These are phyloP conservation scores for Phanerochaete carnosa DNA, from an alignment of 768 basidiomycete species.

Conservation along the genomic window DNA sequence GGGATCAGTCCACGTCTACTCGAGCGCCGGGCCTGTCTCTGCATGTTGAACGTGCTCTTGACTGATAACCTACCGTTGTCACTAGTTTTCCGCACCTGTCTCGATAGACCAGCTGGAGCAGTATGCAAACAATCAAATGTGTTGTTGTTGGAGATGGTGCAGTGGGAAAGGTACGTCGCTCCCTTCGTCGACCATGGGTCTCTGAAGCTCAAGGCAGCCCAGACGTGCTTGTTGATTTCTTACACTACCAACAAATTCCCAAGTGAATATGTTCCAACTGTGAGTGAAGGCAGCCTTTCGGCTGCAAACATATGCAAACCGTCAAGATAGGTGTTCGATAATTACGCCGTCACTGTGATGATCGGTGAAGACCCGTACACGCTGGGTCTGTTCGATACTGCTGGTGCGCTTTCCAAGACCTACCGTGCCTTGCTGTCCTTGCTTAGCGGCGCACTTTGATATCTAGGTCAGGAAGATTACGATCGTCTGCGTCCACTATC, in stretches of 20 bases:
- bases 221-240: conserved; percentile 96
- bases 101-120: conserved; percentile 20
- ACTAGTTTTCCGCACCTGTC: conserved; percentile 2
- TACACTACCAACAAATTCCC: conserved; percentile 99
- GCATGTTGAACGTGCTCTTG: conserved; percentile 5
- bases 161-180: conserved; percentile 83
- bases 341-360: conserved; percentile 99
- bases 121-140: conserved; percentile 97
- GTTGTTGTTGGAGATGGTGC: conserved; percentile 98
- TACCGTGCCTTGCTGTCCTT: conserved; percentile 4
- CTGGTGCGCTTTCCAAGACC: conserved; percentile 55
- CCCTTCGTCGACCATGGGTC: not conserved
- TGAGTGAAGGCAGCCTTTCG: conserved; percentile 42
- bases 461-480: conserved; percentile 96
- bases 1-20: conserved; percentile 11
- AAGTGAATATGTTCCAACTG: conserved; percentile 98
- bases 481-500: conserved; percentile 98
- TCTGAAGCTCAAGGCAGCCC: conserved; percentile 8
- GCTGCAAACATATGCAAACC: conserved; percentile 16
- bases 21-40: conserved; percentile 8
- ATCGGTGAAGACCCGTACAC: conserved; percentile 99
- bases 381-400: conserved; percentile 96
- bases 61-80: conserved; percentile 1
- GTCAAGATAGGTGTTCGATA: conserved; percentile 76
- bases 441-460: conserved; percentile 11